A percentile compares a stretch with the other conserved stretches of the same genome.
phyloP scores from a whole-genome alignment of 495 filamentous ascomycete species.

The Aspergillus bridgeri region DNA sequence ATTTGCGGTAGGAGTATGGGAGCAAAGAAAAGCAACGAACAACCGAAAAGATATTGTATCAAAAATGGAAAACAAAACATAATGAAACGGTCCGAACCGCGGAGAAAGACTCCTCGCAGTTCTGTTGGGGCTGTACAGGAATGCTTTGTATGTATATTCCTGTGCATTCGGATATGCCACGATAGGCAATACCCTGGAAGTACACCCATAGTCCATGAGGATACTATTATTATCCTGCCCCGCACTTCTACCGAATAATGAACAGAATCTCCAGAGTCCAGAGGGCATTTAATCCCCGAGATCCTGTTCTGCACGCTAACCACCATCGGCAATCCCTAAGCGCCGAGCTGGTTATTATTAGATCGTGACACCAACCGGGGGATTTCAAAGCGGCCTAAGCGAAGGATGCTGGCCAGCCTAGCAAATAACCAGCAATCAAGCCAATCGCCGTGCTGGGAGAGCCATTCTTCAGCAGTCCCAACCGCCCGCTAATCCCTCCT shows the following conservation, averaged over 20 bases:
- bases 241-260: background rate
- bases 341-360: slow-evolving; percentile 20
- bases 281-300: background rate
- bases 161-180: too few species aligned
- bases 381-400: slow-evolving; percentile 5
- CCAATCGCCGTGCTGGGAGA: slow-evolving; percentile 9
- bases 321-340: slow-evolving; percentile 21
- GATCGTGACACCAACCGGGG: slow-evolving; percentile 4
- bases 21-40: too few species aligned
- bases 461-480: slow-evolving; percentile 11
- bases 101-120: too few species aligned
- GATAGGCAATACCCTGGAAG: background rate
- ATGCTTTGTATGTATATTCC: too few species aligned
- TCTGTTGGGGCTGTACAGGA: too few species aligned
- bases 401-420: slow-evolving; percentile 7
- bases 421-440: background rate
- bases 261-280: background rate
- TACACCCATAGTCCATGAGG: background rate
- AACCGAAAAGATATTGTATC: too few species aligned
- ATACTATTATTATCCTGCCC: background rate
- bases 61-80: too few species aligned
- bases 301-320: slow-evolving; percentile 30
- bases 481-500: slow-evolving; percentile 8
- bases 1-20: too few species aligned
- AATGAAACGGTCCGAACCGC: too few species aligned